Evolutionary conservation across 2,329 filamentous ascomycete genomes (phyloP).

Genomic region (Rhexocercosporidium sp.): DNA sequence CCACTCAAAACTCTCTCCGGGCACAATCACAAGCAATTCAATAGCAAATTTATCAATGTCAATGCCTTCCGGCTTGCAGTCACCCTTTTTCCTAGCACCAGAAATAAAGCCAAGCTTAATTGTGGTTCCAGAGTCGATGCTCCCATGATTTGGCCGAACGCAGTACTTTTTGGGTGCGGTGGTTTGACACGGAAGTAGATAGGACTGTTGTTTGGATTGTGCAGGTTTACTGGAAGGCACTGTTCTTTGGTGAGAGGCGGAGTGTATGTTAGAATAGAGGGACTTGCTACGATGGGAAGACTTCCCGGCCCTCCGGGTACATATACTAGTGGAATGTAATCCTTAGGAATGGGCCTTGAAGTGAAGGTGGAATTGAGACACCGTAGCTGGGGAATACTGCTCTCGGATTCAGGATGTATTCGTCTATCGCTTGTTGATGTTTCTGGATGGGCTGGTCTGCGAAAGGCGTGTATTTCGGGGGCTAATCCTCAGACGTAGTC

Average conservation of each 20-base stretch:
- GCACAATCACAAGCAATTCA: neutral
- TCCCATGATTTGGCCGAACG: neutral
- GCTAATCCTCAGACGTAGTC: neutral
- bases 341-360: no score
- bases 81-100: neutral
- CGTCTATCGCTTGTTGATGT: neutral
- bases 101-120: neutral
- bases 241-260: neutral
- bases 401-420: neutral
- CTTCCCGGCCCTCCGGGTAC: neutral
- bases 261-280: neutral
- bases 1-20: constrained; percentile 13
- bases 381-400: neutral
- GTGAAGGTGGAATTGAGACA: neutral
- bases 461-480: neutral
- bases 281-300: neutral
- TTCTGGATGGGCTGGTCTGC: neutral
- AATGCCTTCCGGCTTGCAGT: neutral
- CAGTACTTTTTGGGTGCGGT: neutral
- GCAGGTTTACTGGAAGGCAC: neutral
- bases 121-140: neutral
- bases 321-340: neutral
- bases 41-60: constrained; percentile 1
- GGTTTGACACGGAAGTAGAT: neutral
- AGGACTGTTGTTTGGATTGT: neutral